Evolutionary conservation across 1,139 yeast genomes (phyloP).

Genomic region (Debaryomyces sp.): DNA sequence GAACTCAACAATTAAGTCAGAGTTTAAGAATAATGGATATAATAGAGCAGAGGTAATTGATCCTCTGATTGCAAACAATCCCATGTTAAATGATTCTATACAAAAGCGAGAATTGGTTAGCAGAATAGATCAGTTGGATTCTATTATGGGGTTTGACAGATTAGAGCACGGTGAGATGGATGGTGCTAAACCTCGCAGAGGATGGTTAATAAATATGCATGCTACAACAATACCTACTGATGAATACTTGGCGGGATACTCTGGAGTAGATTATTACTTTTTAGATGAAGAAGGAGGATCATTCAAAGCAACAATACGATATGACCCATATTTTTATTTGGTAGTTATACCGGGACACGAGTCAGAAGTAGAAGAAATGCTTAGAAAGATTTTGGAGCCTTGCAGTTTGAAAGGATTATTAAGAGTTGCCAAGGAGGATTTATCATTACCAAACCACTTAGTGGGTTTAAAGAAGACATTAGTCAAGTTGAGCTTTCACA

Average conservation of each 20-base stretch:
- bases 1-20: conserved; percentile 27
- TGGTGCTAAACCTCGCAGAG: conserved; percentile 59
- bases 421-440: conserved; percentile 72
- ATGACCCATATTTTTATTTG: conserved; percentile 88
- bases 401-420: conserved; percentile 55
- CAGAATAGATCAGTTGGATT: conserved; percentile 66
- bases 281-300: conserved; percentile 98
- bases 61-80: conserved; percentile 22
- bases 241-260: conserved; percentile 60
- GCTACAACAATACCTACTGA: conserved; percentile 61
- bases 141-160: conserved; percentile 83
- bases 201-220: conserved; percentile 93
- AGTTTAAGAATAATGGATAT: conserved; percentile 12
- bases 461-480: conserved; percentile 72
- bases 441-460: conserved; percentile 81
- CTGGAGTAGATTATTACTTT: conserved; percentile 94
- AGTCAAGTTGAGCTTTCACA: conserved; percentile 72
- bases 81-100: conserved; percentile 45
- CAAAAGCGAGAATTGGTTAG: conserved; percentile 46
- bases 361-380: conserved; percentile 83
- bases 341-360: conserved; percentile 67
- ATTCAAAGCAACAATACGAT: conserved; percentile 81
- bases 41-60: conserved; percentile 4
- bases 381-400: conserved; percentile 68
- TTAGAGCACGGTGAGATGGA: conserved; percentile 62